Evolutionary conservation across 1,284 basidiomycete species (phyloP).

Genomic region (Ceratobasidium sp.): DNA sequence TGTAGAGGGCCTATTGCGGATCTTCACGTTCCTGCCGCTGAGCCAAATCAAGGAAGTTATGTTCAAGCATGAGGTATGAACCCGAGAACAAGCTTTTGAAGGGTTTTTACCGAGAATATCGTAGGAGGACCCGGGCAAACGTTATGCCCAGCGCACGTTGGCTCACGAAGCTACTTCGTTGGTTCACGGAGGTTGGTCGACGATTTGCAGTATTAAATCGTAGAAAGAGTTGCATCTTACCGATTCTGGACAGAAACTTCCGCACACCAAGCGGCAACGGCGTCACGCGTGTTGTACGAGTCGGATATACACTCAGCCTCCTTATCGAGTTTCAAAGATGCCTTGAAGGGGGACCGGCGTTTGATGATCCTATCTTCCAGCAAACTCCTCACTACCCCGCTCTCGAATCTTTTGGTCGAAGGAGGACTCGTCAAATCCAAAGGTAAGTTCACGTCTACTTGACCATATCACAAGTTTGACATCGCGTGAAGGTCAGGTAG

Average conservation of each 20-base stretch:
- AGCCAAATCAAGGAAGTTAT: conserved; percentile 66
- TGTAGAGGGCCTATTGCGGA: conserved; percentile 77
- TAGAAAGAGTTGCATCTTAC: not conserved
- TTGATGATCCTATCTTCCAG: conserved; percentile 7
- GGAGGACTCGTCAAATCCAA: conserved; percentile 25
- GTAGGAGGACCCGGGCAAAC: conserved; percentile 31
- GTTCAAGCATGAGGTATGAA: conserved; percentile 62
- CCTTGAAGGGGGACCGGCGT: conserved; percentile 22
- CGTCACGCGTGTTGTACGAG: conserved; percentile 29
- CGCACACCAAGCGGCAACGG: conserved; percentile 21
- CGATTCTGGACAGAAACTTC: conserved; percentile 2
- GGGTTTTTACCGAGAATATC: not conserved
- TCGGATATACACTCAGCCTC: conserved; percentile 20
- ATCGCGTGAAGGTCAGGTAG: conserved; percentile 10
- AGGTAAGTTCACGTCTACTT: not conserved
- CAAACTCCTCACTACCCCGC: conserved; percentile 10
- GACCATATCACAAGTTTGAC: not conserved
- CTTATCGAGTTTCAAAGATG: conserved; percentile 10
- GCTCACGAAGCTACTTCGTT: conserved; percentile 37
- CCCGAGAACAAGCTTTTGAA: not conserved
- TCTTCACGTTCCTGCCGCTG: conserved; percentile 80
- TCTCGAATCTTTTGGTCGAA: conserved; percentile 17
- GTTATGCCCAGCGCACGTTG: conserved; percentile 21
- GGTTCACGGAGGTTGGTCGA: conserved; percentile 30
- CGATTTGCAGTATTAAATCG: not conserved